These are phyloP conservation scores for Trichoderma semiorbis DNA, from an alignment of 2,329 filamentous ascomycete species.

Conservation along the genomic window DNA sequence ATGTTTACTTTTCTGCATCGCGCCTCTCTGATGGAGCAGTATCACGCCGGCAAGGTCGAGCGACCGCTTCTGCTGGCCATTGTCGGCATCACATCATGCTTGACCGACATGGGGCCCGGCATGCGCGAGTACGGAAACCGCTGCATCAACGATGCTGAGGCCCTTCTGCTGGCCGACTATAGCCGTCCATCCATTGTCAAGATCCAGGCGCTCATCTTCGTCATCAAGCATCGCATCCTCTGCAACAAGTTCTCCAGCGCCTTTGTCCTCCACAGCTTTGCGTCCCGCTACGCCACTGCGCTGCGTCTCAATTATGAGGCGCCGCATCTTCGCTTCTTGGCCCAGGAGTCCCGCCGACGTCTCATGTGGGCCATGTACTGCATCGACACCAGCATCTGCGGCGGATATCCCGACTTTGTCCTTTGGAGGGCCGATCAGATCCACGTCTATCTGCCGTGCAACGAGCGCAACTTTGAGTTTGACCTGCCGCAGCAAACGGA, in stretches of 20 bases:
- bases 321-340: slow-evolving; percentile 38
- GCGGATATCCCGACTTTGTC: slow-evolving; percentile 44
- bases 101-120: slow-evolving; percentile 52
- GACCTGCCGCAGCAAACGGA: slow-evolving; percentile 55
- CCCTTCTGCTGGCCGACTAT: slow-evolving; percentile 50
- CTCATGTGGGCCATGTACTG: slow-evolving; percentile 46
- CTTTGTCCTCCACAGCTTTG: slow-evolving; percentile 43
- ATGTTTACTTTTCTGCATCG: slow-evolving; percentile 58
- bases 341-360: slow-evolving; percentile 41
- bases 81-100: slow-evolving; percentile 53
- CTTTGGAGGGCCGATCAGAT: slow-evolving; percentile 42
- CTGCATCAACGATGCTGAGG: slow-evolving; percentile 54
- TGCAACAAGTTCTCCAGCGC: slow-evolving; percentile 43
- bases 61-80: slow-evolving; percentile 51
- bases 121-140: slow-evolving; percentile 50
- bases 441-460: slow-evolving; percentile 41
- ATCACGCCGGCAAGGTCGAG: slow-evolving; percentile 55
- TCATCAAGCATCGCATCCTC: slow-evolving; percentile 44
- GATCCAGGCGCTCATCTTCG: slow-evolving; percentile 46
- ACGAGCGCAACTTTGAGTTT: slow-evolving; percentile 51
- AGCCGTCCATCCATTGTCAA: slow-evolving; percentile 56
- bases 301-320: slow-evolving; percentile 43
- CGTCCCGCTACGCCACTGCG: slow-evolving; percentile 42
- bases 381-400: slow-evolving; percentile 41
- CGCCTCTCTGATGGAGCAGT: slow-evolving; percentile 57